phyloP scores from a whole-genome alignment of 768 basidiomycete genomes.

The Candolleomyces efflorescens region DNA sequence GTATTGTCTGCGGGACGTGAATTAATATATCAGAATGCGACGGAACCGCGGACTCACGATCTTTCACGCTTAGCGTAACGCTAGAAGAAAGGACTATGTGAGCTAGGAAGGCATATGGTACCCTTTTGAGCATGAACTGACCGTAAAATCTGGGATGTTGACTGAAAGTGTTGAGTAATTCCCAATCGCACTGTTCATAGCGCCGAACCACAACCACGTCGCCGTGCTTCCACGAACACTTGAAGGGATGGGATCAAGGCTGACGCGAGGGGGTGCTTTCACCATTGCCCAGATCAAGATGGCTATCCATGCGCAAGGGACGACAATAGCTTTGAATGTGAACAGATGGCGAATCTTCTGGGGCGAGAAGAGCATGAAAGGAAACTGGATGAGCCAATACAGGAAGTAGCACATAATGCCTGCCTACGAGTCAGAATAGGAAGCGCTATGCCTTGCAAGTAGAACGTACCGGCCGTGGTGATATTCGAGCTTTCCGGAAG shows the following conservation, averaged over 20 bases:
- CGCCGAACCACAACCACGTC: conserved; percentile 77
- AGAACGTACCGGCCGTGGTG: conserved; percentile 50
- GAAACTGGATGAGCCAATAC: conserved; percentile 75
- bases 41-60: conserved; percentile 37
- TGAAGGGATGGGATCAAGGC: conserved; percentile 52
- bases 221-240: conserved; percentile 48
- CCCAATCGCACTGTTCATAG: conserved; percentile 74
- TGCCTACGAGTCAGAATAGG: conserved; percentile 16
- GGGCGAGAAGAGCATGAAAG: conserved; percentile 73
- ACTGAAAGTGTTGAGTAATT: conserved; percentile 69
- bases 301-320: conserved; percentile 60
- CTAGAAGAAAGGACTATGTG: conserved; percentile 21
- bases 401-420: conserved; percentile 75
- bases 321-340: conserved; percentile 60
- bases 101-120: neutral
- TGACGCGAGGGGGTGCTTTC: conserved; percentile 56
- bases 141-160: conserved; percentile 85
- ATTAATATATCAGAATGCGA: neutral
- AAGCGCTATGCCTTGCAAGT: neutral
- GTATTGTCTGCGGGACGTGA: conserved; percentile 39
- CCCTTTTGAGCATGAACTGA: conserved; percentile 10
- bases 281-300: conserved; percentile 81
- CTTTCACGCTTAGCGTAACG: conserved; percentile 70
- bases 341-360: conserved; percentile 77
- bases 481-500: conserved; percentile 55